phyloP scores from a whole-genome alignment of 495 filamentous ascomycete genomes.

The Hypomontagnella submonticulosa region DNA sequence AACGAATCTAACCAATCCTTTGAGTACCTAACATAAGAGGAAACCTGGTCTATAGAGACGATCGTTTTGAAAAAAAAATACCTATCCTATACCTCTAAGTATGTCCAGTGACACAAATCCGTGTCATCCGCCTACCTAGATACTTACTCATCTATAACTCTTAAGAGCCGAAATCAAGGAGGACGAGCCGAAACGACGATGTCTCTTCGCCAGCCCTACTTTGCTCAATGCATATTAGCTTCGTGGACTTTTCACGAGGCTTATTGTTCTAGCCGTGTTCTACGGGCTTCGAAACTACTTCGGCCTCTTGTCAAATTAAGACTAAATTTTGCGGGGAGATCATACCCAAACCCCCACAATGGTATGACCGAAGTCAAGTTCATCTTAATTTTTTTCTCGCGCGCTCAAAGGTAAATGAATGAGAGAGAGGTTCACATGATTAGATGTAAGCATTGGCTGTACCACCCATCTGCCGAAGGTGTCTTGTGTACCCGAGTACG shows the following conservation, averaged over 20 bases:
- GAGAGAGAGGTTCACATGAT: neutral
- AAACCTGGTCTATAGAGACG: no score
- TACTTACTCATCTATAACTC: neutral
- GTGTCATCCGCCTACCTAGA: neutral
- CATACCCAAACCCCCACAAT: constrained; percentile 19
- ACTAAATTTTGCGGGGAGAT: constrained; percentile 17
- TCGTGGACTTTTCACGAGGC: constrained; percentile 1
- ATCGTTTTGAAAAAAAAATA: neutral
- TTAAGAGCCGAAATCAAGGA: constrained; percentile 6
- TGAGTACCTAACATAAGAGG: no score
- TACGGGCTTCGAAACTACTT: constrained; percentile 25
- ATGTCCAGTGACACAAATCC: neutral
- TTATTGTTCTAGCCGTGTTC: constrained; percentile 35
- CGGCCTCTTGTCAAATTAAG: constrained; percentile 18
- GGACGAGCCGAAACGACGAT: constrained; percentile 15
- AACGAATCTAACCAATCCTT: no score
- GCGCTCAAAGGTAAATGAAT: no score
- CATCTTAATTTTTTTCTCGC: no score
- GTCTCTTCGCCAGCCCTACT: constrained; percentile 18
- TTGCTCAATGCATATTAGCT: constrained; percentile 22
- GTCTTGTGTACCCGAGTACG: no score
- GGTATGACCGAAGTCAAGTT: constrained; percentile 11
- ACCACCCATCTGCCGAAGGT: no score
- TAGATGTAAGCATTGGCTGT: constrained; percentile 5
- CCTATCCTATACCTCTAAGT: neutral